Evolutionary conservation across 2,329 filamentous ascomycete genomes (phyloP), one percentile per base, ranked within the genome.

Genomic region (Aspergillus uvarum): DNA sequence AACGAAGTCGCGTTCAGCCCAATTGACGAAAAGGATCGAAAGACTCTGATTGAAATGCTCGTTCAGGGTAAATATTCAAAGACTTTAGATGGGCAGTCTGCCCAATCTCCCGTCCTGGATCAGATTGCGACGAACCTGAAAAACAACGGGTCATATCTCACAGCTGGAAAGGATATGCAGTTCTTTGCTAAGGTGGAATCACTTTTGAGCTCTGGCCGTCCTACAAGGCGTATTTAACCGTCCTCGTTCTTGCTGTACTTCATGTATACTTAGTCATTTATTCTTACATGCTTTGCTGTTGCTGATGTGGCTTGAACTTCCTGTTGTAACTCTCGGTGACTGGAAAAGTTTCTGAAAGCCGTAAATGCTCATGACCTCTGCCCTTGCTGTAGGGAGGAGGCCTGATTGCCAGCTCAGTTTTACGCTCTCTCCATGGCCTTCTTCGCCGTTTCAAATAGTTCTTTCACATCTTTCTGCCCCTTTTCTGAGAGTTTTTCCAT

Each of bases 401-500:
- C 16, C 4, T 19, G 14, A 35, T 22, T 42, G 24, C 5, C 26
- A 6, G 31, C 19, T 14, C 12, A 14, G 7, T 29, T 31, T 70
- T 50, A 74, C 60, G 60, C 65, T 61, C 74, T 69, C 62, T 78
- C 75, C 59, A 79, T 65, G 1, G 67, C 68, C 68, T 74, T 78
- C 64, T 67, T 77, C 26, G 75, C 77, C 8, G 64, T 69, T 49
- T 80, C 79, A 63, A 79, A 80, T 7, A 79, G 63, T 61, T 77
- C 76, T 67, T 78, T 81, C 51, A 77, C 74, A 56, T 79, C 78
- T 63, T 76, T 79, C 59, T 79, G 77, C 14, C 78, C 80, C 67
- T 77, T 80, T 51, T 79, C 77, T 21, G 76, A 74, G 49, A 78
- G 60, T 62, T 79, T 80, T 65, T 82, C 79, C 79, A 82, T 80